Conservation (phyloP, 2,329 filamentous ascomycete species). For the Pseudogymnoascus sp. region DNA sequence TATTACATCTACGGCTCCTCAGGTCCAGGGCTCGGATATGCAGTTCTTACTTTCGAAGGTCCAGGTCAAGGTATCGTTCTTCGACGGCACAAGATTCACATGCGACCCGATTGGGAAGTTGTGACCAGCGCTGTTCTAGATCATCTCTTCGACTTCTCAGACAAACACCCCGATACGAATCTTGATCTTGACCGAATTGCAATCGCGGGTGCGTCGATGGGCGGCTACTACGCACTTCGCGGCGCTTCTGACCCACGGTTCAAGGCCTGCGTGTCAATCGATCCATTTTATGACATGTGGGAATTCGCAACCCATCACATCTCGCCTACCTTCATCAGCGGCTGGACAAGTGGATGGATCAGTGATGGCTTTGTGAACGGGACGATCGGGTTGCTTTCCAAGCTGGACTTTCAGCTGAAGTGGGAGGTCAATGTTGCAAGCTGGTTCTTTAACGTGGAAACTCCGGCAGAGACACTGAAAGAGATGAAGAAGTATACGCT, state of each 20-base stretch:
- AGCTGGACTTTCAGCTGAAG: conserved; percentile 20
- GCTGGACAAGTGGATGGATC: conserved; percentile 26
- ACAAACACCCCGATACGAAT: conserved; percentile 16
- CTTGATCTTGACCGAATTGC: conserved; percentile 24
- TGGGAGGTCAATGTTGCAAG: conserved; percentile 24
- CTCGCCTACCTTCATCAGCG: conserved; percentile 21
- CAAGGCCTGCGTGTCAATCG: conserved; percentile 37
- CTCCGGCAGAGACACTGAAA: conserved; percentile 17
- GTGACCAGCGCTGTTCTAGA: conserved; percentile 24
- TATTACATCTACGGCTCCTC: conserved; percentile 22
- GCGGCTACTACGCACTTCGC: conserved; percentile 41
- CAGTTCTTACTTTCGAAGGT: conserved; percentile 33
- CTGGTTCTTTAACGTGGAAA: conserved; percentile 16
- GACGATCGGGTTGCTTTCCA: conserved; percentile 15
- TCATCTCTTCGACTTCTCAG: conserved; percentile 15
- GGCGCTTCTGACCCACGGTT: conserved; percentile 35
- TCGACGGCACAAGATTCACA: conserved; percentile 12
- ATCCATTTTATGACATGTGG: conserved; percentile 32
- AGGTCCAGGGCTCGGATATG: conserved; percentile 28
- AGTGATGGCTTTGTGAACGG: conserved; percentile 25
- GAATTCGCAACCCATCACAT: conserved; percentile 24
- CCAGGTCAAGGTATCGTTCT: conserved; percentile 33
- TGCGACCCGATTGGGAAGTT: conserved; percentile 24
- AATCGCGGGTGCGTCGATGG: conserved; percentile 30
- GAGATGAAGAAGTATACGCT: conserved; percentile 16